A percentile compares a stretch with the other conserved stretches of the same genome.
Evolutionary conservation across 2,329 filamentous ascomycete genomes (phyloP).

Genomic region (Ophiostoma australiae): DNA sequence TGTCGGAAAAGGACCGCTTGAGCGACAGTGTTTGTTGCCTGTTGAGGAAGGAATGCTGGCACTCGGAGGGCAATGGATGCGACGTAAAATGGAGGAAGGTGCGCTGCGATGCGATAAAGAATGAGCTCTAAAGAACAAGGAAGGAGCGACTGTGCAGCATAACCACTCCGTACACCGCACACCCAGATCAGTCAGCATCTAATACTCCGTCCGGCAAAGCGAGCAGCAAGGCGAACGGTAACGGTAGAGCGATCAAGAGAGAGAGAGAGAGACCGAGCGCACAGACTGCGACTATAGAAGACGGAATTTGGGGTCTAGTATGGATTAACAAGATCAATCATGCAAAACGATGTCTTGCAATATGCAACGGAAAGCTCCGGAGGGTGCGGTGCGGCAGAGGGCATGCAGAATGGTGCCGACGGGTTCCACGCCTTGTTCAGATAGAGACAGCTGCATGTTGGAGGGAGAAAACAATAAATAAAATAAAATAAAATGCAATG

Average conservation of each 20-base stretch:
- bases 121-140: background rate
- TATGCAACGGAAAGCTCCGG: constrained; percentile 4
- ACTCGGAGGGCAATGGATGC: background rate
- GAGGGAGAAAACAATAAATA: no score
- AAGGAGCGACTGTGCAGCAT: background rate
- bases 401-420: constrained; percentile 1
- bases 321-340: background rate
- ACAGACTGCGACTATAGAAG: background rate
- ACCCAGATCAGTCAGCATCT: background rate
- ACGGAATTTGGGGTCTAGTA: background rate
- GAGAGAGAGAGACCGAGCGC: background rate
- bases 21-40: background rate
- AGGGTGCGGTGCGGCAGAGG: background rate
- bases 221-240: background rate
- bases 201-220: background rate
- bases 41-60: background rate
- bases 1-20: background rate
- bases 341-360: background rate
- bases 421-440: background rate
- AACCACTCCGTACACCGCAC: no score
- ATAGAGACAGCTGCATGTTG: no score
- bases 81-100: background rate
- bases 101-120: background rate
- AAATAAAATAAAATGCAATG: background rate
- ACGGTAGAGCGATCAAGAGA: background rate